Percentiles rank a stretch among this genome's conserved stretches.
Conservation (phyloP, 1,284 basidiomycete genomes). For the Sphaerobolus stellatus region DNA sequence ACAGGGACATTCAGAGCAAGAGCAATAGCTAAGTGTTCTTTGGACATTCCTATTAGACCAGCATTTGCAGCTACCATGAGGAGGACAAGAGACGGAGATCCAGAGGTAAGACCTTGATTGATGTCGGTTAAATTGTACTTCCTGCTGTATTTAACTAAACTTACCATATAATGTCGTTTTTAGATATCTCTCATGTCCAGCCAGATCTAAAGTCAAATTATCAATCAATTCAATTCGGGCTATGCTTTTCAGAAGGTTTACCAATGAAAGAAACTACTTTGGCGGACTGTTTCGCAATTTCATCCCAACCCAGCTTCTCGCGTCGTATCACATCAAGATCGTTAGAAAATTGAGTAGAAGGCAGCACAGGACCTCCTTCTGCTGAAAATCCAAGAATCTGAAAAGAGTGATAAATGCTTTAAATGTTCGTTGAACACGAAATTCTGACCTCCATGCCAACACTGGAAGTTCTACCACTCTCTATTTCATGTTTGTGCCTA, state of each 20-base stretch:
- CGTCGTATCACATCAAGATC: conserved; percentile 66
- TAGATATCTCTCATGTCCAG: conserved; percentile 86
- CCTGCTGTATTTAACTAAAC: not conserved
- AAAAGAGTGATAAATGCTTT: conserved; percentile 3
- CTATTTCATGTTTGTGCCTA: conserved; percentile 96
- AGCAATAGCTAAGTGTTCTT: conserved; percentile 94
- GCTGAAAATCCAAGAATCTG: conserved; percentile 86
- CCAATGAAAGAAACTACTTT: conserved; percentile 96
- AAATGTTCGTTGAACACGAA: not conserved
- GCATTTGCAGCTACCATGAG: conserved; percentile 97
- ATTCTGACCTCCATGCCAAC: conserved; percentile 88
- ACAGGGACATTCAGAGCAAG: conserved; percentile 93
- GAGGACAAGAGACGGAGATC: conserved; percentile 92
- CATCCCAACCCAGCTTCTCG: conserved; percentile 93
- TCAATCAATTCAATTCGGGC: not conserved
- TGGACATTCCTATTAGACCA: conserved; percentile 95
- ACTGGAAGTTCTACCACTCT: conserved; percentile 91
- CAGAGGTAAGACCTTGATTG: conserved; percentile 72
- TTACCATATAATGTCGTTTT: conserved; percentile 89
- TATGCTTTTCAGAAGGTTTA: conserved; percentile 27
- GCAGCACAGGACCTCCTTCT: conserved; percentile 74
- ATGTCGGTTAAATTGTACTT: not conserved
- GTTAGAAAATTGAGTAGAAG: conserved; percentile 50
- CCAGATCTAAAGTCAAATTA: conserved; percentile 58
- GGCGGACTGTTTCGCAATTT: conserved; percentile 87